Evolutionary conservation across 148 eudicot genomes (phyloP).

Genomic region (Persicaria tinctoria): DNA sequence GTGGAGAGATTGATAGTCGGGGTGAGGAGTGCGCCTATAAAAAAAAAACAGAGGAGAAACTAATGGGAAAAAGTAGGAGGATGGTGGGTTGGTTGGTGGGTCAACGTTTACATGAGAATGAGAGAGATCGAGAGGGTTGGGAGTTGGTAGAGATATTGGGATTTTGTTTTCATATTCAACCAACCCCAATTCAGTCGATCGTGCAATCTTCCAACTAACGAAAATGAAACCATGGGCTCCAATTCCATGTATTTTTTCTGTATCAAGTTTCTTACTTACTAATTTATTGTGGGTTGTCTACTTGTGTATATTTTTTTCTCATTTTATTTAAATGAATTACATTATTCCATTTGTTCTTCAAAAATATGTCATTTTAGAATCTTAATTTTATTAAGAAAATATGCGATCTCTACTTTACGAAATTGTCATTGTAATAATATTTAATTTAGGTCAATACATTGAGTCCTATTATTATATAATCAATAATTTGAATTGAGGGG

Average conservation of each 20-base stretch:
- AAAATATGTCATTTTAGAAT: too few species aligned
- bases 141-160: neutral
- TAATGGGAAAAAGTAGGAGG: neutral
- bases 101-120: neutral
- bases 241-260: neutral
- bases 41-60: neutral
- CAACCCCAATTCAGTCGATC: neutral
- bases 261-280: neutral
- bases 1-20: neutral
- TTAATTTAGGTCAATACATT: too few species aligned
- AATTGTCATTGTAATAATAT: too few species aligned
- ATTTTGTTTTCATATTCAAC: neutral
- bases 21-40: neutral
- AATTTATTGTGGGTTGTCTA: neutral
- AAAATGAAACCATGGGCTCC: constrained; percentile 1
- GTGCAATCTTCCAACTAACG: neutral
- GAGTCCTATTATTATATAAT: too few species aligned
- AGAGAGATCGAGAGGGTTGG: neutral
- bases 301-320: neutral
- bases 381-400: too few species aligned
- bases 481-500: too few species aligned
- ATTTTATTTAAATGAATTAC: too few species aligned
- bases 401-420: too few species aligned
- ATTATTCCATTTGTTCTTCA: too few species aligned
- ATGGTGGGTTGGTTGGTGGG: constrained; percentile 9